Conservation (phyloP, 2,329 filamentous ascomycete genomes). For the Sporothrix brasiliensis region DNA sequence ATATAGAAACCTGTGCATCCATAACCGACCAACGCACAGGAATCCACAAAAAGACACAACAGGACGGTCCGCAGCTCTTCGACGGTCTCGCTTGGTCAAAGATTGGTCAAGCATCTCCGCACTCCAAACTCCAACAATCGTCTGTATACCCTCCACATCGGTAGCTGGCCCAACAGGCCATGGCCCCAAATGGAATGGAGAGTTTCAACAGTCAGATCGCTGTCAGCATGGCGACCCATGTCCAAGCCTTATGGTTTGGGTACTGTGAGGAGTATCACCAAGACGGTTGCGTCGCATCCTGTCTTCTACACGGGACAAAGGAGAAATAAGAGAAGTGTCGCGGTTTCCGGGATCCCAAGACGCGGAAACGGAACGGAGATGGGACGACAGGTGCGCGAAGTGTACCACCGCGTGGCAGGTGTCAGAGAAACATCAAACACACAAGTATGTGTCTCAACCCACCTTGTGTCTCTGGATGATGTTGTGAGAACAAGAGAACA, state of each 20-base stretch:
- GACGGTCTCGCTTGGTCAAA: slow-evolving; percentile 8
- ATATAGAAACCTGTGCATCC: slow-evolving; percentile 7
- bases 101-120: slow-evolving; percentile 17
- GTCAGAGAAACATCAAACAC: neutral
- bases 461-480: neutral
- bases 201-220: slow-evolving; percentile 24
- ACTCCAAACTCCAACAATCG: neutral
- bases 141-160: neutral
- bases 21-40: neutral
- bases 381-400: neutral
- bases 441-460: neutral
- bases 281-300: neutral
- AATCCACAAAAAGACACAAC: neutral
- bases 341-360: neutral
- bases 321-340: slow-evolving; percentile 19
- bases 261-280: neutral
- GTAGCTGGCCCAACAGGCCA: neutral
- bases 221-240: slow-evolving; percentile 20
- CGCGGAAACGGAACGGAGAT: neutral
- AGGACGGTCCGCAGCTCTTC: neutral
- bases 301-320: neutral
- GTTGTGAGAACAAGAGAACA: too few relatives aligned
- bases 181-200: neutral
- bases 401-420: too few relatives aligned
- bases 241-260: neutral